Percentiles rank a stretch among this genome's conserved stretches.
phyloP scores from a whole-genome alignment of 345 rosid species.

The Syzygium oleosum region DNA sequence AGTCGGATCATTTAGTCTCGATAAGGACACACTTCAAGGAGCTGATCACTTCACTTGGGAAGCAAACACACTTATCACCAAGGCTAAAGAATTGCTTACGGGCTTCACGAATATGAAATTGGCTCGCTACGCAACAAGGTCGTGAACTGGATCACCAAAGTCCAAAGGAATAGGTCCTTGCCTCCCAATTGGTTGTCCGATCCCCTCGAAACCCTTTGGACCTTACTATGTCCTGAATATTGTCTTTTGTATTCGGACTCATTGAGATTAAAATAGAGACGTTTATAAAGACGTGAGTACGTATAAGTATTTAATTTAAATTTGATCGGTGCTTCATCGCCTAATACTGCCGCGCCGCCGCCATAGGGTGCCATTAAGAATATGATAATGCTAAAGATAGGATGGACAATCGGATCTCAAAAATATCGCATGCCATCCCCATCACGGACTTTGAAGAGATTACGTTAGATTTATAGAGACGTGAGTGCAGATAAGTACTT shows the following conservation, averaged over 20 bases:
- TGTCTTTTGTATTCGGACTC: not conserved
- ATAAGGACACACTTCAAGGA: not conserved
- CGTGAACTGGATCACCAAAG: not conserved
- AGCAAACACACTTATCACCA: not conserved
- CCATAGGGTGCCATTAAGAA: not conserved
- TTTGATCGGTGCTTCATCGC: not conserved
- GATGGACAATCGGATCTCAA: not conserved
- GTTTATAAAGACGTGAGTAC: too few species aligned
- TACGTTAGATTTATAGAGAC: not conserved
- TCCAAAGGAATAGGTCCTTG: not conserved
- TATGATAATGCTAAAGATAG: not conserved
- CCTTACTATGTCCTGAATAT: not conserved
- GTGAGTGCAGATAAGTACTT: not conserved
- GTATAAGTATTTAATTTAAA: too few species aligned
- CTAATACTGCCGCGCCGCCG: not conserved
- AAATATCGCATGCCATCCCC: not conserved
- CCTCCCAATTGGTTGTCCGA: too few species aligned
- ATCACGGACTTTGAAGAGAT: not conserved
- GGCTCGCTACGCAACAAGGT: not conserved
- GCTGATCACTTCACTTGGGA: not conserved
- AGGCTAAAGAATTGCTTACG: not conserved
- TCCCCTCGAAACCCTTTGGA: not conserved
- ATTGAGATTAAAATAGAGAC: not conserved
- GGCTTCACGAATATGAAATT: not conserved
- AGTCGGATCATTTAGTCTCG: not conserved